These are phyloP conservation scores for Alternaria gansuensis DNA, from an alignment of 2,329 filamentous ascomycete genomes.

Conservation along the genomic window DNA sequence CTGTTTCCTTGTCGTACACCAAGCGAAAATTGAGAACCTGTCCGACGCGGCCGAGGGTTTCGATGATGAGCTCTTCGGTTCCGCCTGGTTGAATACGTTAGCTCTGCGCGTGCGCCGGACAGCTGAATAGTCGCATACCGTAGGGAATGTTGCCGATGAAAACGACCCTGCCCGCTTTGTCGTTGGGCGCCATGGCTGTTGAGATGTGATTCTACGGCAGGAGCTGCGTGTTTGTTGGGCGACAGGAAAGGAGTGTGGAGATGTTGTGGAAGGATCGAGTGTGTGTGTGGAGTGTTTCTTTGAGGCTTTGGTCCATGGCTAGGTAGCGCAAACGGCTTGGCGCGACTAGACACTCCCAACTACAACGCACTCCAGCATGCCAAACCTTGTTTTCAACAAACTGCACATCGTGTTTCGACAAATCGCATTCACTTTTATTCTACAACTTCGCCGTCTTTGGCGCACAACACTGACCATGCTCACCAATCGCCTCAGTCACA, in stretches of 20 bases:
- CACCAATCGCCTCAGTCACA: conserved; percentile 48
- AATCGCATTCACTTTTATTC: neutral
- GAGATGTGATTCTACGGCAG: neutral
- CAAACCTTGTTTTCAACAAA: neutral
- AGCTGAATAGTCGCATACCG: conserved; percentile 61
- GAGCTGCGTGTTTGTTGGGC: neutral
- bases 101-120: conserved; percentile 15
- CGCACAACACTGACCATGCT: conserved; percentile 53
- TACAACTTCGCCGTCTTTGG: conserved; percentile 36
- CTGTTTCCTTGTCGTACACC: conserved; percentile 94
- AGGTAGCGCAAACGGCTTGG: conserved; percentile 17
- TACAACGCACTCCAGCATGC: neutral
- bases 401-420: rapidly evolving
- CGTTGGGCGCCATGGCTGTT: conserved; percentile 53
- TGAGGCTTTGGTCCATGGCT: conserved; percentile 13
- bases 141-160: conserved; percentile 90
- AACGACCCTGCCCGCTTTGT: conserved; percentile 79
- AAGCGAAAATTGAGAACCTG: conserved; percentile 91
- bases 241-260: neutral
- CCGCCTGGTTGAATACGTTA: conserved; percentile 68
- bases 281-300: conserved; percentile 15
- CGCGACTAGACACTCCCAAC: conserved; percentile 1
- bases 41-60: conserved; percentile 90
- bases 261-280: neutral
- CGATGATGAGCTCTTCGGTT: conserved; percentile 93